Evolutionary conservation across 2,329 filamentous ascomycete species (phyloP).

Genomic region (Dothideomycetes sp.): DNA sequence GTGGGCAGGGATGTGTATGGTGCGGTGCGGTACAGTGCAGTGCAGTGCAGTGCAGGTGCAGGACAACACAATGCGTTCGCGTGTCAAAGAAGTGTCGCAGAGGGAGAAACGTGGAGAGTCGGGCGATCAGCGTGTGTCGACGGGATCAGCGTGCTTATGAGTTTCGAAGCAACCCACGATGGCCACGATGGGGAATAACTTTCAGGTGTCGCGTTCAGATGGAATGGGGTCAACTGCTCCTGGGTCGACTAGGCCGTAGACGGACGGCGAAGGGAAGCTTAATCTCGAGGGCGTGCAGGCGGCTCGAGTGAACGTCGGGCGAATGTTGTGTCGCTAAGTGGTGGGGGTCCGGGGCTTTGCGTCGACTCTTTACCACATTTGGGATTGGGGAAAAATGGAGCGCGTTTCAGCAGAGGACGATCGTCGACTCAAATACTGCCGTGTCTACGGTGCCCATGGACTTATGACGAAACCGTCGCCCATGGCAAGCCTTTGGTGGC

Average conservation of each 20-base stretch:
- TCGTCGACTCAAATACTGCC: background rate
- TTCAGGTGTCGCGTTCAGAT: conserved; percentile 4
- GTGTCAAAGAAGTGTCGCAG: conserved; percentile 2
- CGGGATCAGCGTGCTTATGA: conserved; percentile 39
- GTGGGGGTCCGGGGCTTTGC: background rate
- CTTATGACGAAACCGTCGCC: background rate
- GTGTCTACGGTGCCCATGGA: background rate
- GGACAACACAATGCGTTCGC: background rate
- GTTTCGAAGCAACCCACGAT: too few species aligned
- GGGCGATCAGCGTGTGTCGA: conserved; percentile 31
- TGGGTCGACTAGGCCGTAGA: conserved; percentile 1
- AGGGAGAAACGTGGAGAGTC: conserved; percentile 37
- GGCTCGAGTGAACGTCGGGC: background rate
- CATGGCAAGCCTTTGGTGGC: background rate
- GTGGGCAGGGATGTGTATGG: background rate
- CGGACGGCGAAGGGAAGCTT: background rate
- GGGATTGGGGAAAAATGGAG: background rate
- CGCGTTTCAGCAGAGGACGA: background rate
- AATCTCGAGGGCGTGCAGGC: background rate
- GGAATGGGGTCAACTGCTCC: conserved; percentile 3
- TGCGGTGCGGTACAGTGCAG: too few species aligned
- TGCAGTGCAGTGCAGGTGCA: background rate
- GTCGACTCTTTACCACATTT: background rate
- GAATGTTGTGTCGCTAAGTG: background rate
- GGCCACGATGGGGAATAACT: background rate